These are phyloP conservation scores for Phytophthora agathidicida DNA, from an alignment of 352 stramenopile species.

Conservation along the genomic window DNA sequence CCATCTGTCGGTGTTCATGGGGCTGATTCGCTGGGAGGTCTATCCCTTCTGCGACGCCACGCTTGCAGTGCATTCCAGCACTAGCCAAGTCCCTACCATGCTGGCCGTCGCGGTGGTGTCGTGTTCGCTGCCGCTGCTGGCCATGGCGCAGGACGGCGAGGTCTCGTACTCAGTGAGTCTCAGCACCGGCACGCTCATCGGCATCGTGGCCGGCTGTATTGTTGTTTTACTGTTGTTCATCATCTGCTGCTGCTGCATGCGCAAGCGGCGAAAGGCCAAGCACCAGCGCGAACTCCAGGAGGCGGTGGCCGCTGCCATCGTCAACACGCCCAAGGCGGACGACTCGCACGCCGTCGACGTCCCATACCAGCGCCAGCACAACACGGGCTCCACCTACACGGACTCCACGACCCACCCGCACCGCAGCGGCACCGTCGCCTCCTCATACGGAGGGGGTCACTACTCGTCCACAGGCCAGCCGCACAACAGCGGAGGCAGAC, in stretches of 20 bases:
- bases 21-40: constrained; percentile 3
- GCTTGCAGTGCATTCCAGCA: constrained; percentile 13
- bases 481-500: constrained; percentile 4
- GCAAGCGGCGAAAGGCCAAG: constrained; percentile 23
- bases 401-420: constrained; percentile 16
- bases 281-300: constrained; percentile 23
- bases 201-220: constrained; percentile 25
- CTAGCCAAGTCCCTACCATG: constrained; percentile 12
- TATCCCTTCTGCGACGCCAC: constrained; percentile 25
- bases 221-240: constrained; percentile 26
- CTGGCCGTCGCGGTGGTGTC: constrained; percentile 9
- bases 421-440: constrained; percentile 14
- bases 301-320: constrained; percentile 18
- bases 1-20: constrained; percentile 16
- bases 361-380: constrained; percentile 23
- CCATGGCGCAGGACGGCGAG: constrained; percentile 11
- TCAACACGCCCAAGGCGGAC: constrained; percentile 25
- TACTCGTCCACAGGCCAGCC: constrained; percentile 12
- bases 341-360: constrained; percentile 25
- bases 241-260: constrained; percentile 31
- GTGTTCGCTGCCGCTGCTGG: constrained; percentile 14
- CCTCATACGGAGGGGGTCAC: constrained; percentile 7
- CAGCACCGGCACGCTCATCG: constrained; percentile 28
- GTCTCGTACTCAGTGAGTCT: constrained; percentile 34
- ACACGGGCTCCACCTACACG: constrained; percentile 32